Conservation (phyloP, 192 early-diverging fungal genomes). For the Chytriomyces hyalinus region DNA sequence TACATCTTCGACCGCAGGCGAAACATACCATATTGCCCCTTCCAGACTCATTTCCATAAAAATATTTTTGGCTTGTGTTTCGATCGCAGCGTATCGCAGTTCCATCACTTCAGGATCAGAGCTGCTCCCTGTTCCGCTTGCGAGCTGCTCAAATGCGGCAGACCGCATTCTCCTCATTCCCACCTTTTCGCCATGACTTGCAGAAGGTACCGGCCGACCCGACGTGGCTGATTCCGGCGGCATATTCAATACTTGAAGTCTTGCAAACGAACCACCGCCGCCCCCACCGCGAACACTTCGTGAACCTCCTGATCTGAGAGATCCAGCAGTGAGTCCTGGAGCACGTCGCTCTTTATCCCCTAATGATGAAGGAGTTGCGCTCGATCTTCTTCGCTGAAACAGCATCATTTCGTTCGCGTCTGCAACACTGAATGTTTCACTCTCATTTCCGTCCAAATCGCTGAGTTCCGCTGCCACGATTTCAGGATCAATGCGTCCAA, state of each 20-base stretch:
- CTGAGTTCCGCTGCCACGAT: constrained; percentile 34
- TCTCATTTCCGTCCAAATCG: constrained; percentile 34
- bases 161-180: not conserved
- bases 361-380: constrained; percentile 10
- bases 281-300: not conserved
- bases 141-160: not conserved
- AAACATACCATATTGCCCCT: constrained; percentile 65
- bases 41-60: constrained; percentile 78
- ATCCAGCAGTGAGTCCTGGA: too few species aligned
- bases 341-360: not conserved
- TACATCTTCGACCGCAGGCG: constrained; percentile 70
- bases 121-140: not conserved
- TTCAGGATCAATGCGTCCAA: constrained; percentile 17
- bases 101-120: constrained; percentile 28
- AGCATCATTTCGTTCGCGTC: not conserved
- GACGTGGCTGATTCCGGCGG: constrained; percentile 5
- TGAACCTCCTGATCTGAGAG: too few species aligned
- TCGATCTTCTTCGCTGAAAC: not conserved
- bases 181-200: not conserved
- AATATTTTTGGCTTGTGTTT: constrained; percentile 72
- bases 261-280: not conserved
- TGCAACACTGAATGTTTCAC: constrained; percentile 17
- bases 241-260: constrained; percentile 29
- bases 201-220: not conserved
- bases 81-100: constrained; percentile 59